Percentiles rank a stretch among this genome's conserved stretches.
Evolutionary conservation across 768 basidiomycete species (phyloP).

Genomic region (Suillus ampliporus): DNA sequence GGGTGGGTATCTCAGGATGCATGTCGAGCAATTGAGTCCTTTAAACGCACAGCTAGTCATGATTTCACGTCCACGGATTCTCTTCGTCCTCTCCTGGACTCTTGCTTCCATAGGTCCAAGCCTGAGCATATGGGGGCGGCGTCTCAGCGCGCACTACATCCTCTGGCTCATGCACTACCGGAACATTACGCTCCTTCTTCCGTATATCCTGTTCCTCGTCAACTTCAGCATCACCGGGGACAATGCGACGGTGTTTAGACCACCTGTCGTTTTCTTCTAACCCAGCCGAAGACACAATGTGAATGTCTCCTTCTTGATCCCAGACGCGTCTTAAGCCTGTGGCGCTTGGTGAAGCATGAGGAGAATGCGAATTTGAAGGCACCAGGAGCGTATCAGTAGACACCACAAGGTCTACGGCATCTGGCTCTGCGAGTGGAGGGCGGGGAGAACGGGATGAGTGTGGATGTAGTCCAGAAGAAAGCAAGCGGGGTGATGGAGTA

Average conservation of each 20-base stretch:
- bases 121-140: slow-evolving; percentile 23
- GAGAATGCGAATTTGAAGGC: slow-evolving; percentile 20
- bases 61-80: slow-evolving; percentile 33
- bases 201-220: slow-evolving; percentile 9
- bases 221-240: slow-evolving; percentile 8
- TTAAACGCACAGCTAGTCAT: background rate
- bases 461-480: background rate
- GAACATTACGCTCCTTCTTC: background rate
- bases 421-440: slow-evolving; percentile 43
- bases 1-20: background rate
- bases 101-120: slow-evolving; percentile 15
- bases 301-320: slow-evolving; percentile 19
- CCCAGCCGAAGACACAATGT: too few relatives aligned
- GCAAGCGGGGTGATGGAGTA: slow-evolving; percentile 11
- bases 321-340: slow-evolving; percentile 33
- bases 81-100: slow-evolving; percentile 23
- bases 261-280: background rate
- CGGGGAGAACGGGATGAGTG: slow-evolving; percentile 11
- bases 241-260: slow-evolving; percentile 9
- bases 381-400: slow-evolving; percentile 22
- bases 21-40: background rate
- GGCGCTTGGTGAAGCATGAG: slow-evolving; percentile 23
- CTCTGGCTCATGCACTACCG: slow-evolving; percentile 11
- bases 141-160: slow-evolving; percentile 23
- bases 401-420: slow-evolving; percentile 91